phyloP scores from a whole-genome alignment of 352 stramenopile species.

The Pythium volutum region DNA sequence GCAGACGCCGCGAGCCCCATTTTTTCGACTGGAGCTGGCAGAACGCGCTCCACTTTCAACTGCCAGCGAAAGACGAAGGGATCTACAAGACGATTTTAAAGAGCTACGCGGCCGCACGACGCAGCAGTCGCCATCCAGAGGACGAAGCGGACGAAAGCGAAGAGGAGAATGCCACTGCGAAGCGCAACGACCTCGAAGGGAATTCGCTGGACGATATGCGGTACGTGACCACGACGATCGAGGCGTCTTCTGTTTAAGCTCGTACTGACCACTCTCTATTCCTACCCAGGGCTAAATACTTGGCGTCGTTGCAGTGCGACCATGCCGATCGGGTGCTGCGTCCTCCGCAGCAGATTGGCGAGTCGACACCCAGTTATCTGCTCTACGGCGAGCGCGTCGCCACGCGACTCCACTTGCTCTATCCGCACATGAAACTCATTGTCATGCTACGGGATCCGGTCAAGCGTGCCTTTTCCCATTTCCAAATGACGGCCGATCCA shows the following conservation, averaged over 20 bases:
- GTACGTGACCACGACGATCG: slow-evolving; percentile 20
- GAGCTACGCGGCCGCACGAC: slow-evolving; percentile 19
- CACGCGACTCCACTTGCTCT: slow-evolving; percentile 38
- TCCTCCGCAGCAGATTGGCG: slow-evolving; percentile 80
- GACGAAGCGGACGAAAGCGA: not conserved
- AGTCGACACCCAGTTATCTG: slow-evolving; percentile 84
- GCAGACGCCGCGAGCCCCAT: slow-evolving; percentile 59
- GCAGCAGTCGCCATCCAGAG: not conserved
- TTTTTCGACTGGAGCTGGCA: slow-evolving; percentile 67
- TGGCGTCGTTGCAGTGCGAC: slow-evolving; percentile 44
- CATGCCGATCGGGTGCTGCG: slow-evolving; percentile 26
- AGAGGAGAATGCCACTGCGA: not conserved
- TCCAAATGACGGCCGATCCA: slow-evolving; percentile 90
- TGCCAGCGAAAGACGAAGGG: slow-evolving; percentile 27
- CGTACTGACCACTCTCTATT: not conserved
- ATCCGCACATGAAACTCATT: slow-evolving; percentile 72
- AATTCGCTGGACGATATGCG: slow-evolving; percentile 45
- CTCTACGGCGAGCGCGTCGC: slow-evolving; percentile 56
- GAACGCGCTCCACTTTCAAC: slow-evolving; percentile 27
- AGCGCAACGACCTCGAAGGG: slow-evolving; percentile 16
- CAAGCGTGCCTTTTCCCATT: slow-evolving; percentile 90
- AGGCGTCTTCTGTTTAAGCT: too few relatives aligned
- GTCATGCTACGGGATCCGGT: slow-evolving; percentile 93
- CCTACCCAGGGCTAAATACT: slow-evolving; percentile 45
- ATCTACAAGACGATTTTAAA: slow-evolving; percentile 28